Base-by-base conservation (phyloP, 1,139 yeast species). In the Blastobotrys capitulatus region DNA sequence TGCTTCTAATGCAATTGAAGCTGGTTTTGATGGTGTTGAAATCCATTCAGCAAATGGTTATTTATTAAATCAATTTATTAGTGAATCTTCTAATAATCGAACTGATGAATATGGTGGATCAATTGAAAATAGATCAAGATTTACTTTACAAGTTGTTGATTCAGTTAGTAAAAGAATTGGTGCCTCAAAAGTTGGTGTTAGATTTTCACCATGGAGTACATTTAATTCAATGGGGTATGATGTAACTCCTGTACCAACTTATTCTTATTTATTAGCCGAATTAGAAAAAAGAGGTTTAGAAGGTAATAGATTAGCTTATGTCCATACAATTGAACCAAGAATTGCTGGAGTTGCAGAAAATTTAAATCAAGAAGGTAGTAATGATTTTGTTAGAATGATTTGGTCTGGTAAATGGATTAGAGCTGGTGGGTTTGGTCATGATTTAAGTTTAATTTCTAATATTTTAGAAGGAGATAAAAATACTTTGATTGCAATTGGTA, bases 21-120 rank as follows among this genome's bases (percentile, higher is more conserved):
- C 83, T 3, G 87, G 87, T 10, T 81, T 82, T 52, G 90, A 84
- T 62, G 81, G 80, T 57, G 76, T 84, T 34, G 87, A 84, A 65
- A 62, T 84, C 49, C 90, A 83, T 61, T 70, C 70, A 46, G 90
- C 88, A n/a, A 81, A 83, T 65, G 88, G 88, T 10, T 82, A 79
- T 65, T 66, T 82, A 51, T 57, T 80, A 47, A 59, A 59, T 50
- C 58, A 56, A 51, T 83, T 84, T 60, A 60, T 82, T 45, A 75
- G 74, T 52, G 72, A 70, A 32, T 59, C 64, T 40, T 64, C 79
- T 41, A 84, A 84, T 68, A 60, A 72, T 53, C 76, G 89, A 63
- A 79, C 83, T n/a, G 88, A 82, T 59, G 71, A 78, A 62, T 83
- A 82, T 62, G 88, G 87, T 55, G 86, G 88, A 2, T 69, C 77